Percentiles rank a stretch among this genome's conserved stretches.
Evolutionary conservation across 768 basidiomycete species (phyloP).

Genomic region (Suillus spraguei): DNA sequence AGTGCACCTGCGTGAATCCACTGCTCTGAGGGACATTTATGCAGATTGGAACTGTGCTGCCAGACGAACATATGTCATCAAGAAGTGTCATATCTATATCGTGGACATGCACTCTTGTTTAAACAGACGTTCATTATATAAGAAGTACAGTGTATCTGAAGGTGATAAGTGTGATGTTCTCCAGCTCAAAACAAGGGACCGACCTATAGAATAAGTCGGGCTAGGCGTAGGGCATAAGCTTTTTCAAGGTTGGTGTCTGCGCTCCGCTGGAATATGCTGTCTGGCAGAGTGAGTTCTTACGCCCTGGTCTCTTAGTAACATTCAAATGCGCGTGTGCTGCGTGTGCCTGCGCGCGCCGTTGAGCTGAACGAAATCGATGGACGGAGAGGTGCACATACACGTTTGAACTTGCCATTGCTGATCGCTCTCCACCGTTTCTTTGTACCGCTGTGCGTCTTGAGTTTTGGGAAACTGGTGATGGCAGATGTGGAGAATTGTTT

Average conservation of each 20-base stretch:
- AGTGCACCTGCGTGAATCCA: background rate
- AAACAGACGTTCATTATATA: background rate
- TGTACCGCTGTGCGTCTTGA: conserved; percentile 79
- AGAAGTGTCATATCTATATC: background rate
- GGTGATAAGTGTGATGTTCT: background rate
- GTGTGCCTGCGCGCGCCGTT: conserved; percentile 49
- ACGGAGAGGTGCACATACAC: conserved; percentile 46
- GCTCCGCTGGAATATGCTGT: conserved; percentile 66
- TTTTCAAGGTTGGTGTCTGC: conserved; percentile 71
- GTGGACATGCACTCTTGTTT: background rate
- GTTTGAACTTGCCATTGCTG: conserved; percentile 73
- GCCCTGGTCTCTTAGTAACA: conserved; percentile 60
- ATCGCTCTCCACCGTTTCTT: conserved; percentile 82
- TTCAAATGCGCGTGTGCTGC: conserved; percentile 79
- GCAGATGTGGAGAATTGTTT: conserved; percentile 65
- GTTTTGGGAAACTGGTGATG: conserved; percentile 63
- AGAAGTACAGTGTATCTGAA: conserved; percentile 1
- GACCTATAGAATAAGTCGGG: conserved; percentile 18
- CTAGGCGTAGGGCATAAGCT: conserved; percentile 70
- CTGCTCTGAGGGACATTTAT: background rate
- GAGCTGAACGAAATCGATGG: background rate
- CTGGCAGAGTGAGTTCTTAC: conserved; percentile 65
- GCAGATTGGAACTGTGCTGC: background rate
- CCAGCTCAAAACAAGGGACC: conserved; percentile 11
- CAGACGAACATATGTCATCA: background rate